These are phyloP conservation scores for Pseudocercospora eumusae DNA, from an alignment of 2,329 filamentous ascomycete genomes.

Conservation along the genomic window DNA sequence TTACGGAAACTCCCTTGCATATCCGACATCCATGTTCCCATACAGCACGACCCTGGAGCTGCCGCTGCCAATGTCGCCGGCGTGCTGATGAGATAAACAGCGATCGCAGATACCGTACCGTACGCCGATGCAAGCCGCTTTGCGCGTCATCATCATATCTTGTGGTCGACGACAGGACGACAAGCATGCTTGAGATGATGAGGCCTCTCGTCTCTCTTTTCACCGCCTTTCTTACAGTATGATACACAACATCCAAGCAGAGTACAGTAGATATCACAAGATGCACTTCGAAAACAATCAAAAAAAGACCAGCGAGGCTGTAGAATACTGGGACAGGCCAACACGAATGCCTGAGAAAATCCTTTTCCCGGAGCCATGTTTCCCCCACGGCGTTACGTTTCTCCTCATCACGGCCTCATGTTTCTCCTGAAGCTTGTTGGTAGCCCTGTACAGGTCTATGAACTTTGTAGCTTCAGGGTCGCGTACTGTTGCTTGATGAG, in stretches of 20 bases:
- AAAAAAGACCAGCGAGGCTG: background rate
- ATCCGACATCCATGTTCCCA: constrained; percentile 2
- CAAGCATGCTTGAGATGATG: background rate
- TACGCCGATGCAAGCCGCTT: constrained; percentile 4
- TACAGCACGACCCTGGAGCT: background rate
- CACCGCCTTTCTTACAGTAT: constrained; percentile 5
- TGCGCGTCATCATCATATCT: background rate
- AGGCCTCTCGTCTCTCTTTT: background rate
- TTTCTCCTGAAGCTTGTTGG: background rate
- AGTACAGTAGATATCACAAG: background rate
- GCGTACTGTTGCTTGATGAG: constrained; percentile 1
- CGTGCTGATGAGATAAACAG: background rate
- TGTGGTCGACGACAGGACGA: background rate
- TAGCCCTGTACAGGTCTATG: no score
- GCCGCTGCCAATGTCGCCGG: background rate
- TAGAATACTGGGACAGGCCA: background rate
- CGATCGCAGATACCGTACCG: background rate
- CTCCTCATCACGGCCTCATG: background rate
- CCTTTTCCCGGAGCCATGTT: constrained; percentile 3
- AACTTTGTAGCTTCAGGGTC: background rate
- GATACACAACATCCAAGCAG: background rate
- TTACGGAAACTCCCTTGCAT: background rate
- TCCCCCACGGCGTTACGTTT: background rate
- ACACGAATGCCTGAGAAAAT: background rate
- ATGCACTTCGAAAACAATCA: background rate